Conservation (phyloP, 192 early-diverging fungal species). For the Mortierella alpina region DNA sequence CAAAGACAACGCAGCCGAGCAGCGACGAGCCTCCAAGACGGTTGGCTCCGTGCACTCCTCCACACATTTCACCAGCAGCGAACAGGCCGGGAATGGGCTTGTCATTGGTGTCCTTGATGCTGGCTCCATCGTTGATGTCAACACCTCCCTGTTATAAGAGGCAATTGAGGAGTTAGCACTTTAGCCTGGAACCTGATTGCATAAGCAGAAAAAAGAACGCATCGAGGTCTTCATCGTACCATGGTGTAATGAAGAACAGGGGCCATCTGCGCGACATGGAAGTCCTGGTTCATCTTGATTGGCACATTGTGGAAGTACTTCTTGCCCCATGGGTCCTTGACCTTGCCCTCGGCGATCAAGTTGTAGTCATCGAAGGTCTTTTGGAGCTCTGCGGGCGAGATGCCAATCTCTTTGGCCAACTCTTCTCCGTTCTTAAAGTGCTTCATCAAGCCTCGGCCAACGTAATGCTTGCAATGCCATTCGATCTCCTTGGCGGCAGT, state of each 20-base stretch:
- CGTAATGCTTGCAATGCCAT: conserved; percentile 94
- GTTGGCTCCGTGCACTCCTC: conserved; percentile 97
- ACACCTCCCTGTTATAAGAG: conserved; percentile 74
- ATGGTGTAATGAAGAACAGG: conserved; percentile 92
- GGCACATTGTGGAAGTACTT: conserved; percentile 72
- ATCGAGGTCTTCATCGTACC: conserved; percentile 55
- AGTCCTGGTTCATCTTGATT: conserved; percentile 65
- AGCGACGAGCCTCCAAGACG: conserved; percentile 94
- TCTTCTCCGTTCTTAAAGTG: conserved; percentile 79
- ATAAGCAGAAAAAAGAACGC: conserved; percentile 60
- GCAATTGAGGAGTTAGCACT: conserved; percentile 6
- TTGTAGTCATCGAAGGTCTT: conserved; percentile 72
- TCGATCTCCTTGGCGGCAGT: conserved; percentile 89
- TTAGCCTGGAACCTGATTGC: too few species aligned
- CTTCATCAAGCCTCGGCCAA: conserved; percentile 90
- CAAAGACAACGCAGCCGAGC: conserved; percentile 96
- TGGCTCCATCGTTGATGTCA: conserved; percentile 78
- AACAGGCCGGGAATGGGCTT: conserved; percentile 83
- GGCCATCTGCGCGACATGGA: conserved; percentile 78
- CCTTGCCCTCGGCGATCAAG: conserved; percentile 62
- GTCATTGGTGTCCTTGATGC: conserved; percentile 66
- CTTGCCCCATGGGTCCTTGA: conserved; percentile 76
- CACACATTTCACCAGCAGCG: conserved; percentile 93
- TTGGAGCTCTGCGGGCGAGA: conserved; percentile 60
- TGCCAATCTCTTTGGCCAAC: conserved; percentile 82